Percentiles rank a stretch among this genome's conserved stretches.
Evolutionary conservation across 202 grass and related monocot genomes (phyloP).

Genomic region (Digitaria exilis): DNA sequence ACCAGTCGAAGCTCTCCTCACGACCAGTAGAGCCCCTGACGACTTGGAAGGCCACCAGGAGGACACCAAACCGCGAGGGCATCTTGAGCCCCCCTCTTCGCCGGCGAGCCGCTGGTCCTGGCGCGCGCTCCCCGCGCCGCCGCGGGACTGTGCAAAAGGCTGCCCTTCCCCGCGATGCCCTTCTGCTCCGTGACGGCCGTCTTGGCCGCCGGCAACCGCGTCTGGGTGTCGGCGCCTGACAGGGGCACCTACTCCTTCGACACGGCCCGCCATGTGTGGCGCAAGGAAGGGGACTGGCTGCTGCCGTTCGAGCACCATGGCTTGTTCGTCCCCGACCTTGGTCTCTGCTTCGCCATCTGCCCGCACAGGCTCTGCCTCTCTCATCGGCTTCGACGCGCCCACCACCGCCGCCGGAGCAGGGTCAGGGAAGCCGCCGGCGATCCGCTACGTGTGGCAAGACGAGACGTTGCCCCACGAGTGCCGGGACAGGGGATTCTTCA

Average conservation of each 20-base stretch:
- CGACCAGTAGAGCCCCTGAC: background rate
- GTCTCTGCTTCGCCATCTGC: slow-evolving; percentile 22
- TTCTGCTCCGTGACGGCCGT: background rate
- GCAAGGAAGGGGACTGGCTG: slow-evolving; percentile 23
- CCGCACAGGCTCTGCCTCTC: background rate
- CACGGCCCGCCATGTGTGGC: background rate
- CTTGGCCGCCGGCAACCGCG: background rate
- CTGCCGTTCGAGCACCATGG: background rate
- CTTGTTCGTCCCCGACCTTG: background rate
- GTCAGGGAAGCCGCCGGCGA: background rate
- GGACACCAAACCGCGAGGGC: background rate
- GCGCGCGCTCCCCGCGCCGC: background rate
- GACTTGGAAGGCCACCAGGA: slow-evolving; percentile 7
- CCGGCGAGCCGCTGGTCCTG: background rate
- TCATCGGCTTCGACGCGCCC: background rate
- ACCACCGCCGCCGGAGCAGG: too few species aligned
- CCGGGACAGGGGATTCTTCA: background rate
- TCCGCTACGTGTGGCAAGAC: background rate
- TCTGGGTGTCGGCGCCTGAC: slow-evolving; percentile 19
- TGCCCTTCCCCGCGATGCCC: background rate
- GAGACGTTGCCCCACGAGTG: background rate
- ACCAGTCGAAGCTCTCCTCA: background rate
- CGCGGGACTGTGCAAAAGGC: background rate
- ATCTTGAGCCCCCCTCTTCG: background rate
- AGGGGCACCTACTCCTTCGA: slow-evolving; percentile 36